Conservation (phyloP, 768 basidiomycete species). For the Trametes elegans region DNA sequence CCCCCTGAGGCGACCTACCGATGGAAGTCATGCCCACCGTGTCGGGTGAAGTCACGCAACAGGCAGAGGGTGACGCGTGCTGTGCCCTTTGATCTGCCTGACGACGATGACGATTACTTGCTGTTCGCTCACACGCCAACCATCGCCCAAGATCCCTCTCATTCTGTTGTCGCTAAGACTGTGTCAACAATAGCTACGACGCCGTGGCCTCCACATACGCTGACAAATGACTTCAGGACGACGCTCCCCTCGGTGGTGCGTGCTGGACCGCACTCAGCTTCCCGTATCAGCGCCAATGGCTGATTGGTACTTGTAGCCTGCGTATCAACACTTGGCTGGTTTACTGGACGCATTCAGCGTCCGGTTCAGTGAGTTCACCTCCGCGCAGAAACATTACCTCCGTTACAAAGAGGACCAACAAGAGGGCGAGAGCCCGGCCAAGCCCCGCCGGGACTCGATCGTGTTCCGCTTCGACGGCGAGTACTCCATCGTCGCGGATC, state of each 20-base stretch:
- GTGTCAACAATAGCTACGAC: too few species aligned
- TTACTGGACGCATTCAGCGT: slow-evolving; percentile 17
- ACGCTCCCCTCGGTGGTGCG: slow-evolving; percentile 4
- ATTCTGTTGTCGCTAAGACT: too few species aligned
- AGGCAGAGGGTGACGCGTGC: not conserved
- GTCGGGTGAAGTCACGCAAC: slow-evolving; percentile 19
- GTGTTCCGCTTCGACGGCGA: slow-evolving; percentile 50
- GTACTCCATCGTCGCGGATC: slow-evolving; percentile 45
- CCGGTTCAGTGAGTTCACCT: slow-evolving; percentile 21
- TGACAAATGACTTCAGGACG: not conserved
- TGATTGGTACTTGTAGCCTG: slow-evolving; percentile 6
- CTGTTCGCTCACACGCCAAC: not conserved
- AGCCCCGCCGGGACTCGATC: not conserved
- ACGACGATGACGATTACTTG: not conserved
- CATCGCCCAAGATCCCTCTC: too few species aligned
- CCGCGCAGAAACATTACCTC: slow-evolving; percentile 24
- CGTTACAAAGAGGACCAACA: slow-evolving; percentile 16
- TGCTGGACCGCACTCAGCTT: not conserved
- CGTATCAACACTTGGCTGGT: slow-evolving; percentile 21
- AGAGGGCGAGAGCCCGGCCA: not conserved
- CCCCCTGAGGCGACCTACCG: slow-evolving; percentile 18
- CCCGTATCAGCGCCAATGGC: not conserved
- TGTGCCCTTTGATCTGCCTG: not conserved
- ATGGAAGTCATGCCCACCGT: slow-evolving; percentile 23
- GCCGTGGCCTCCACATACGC: not conserved